Percentiles rank a stretch among this genome's conserved stretches.
Evolutionary conservation across 768 basidiomycete genomes (phyloP).

Genomic region (Termitomyces sp.): DNA sequence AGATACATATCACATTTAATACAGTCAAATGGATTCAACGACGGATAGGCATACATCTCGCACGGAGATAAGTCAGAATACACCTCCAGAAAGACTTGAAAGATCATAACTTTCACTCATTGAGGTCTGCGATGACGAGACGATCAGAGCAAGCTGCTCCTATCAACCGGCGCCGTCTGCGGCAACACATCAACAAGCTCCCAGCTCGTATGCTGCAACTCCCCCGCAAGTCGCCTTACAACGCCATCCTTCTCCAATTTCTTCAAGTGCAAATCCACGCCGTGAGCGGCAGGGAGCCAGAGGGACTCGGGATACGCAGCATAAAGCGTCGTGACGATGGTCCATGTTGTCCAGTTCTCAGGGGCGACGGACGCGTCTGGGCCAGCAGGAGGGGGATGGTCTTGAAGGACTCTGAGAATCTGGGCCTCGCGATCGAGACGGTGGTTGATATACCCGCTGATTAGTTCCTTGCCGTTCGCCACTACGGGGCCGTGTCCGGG

Average conservation of each 20-base stretch:
- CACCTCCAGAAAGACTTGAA: not conserved
- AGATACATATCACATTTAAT: not conserved
- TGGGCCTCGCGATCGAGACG: conserved; percentile 78
- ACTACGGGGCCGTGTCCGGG: conserved; percentile 89
- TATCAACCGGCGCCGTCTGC: conserved; percentile 11
- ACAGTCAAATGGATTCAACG: too few relatives aligned
- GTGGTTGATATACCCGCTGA: conserved; percentile 74
- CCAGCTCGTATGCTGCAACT: conserved; percentile 49
- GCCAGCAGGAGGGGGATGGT: conserved; percentile 24
- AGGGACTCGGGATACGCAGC: conserved; percentile 63
- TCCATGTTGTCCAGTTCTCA: conserved; percentile 55
- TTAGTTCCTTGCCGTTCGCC: conserved; percentile 49
- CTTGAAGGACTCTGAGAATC: conserved; percentile 50
- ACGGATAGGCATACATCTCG: not conserved
- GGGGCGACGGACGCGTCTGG: conserved; percentile 1
- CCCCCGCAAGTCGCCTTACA: conserved; percentile 46
- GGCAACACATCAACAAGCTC: conserved; percentile 18
- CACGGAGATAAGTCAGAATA: not conserved
- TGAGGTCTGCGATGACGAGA: not conserved
- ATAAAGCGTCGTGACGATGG: conserved; percentile 63
- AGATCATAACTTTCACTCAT: too few relatives aligned
- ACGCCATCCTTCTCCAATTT: conserved; percentile 67
- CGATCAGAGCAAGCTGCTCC: not conserved
- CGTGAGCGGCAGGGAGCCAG: conserved; percentile 67
- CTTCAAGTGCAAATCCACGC: conserved; percentile 63